Base-by-base conservation (phyloP, 805 yeast genomes). In the Suhomyces faveliae region DNA sequence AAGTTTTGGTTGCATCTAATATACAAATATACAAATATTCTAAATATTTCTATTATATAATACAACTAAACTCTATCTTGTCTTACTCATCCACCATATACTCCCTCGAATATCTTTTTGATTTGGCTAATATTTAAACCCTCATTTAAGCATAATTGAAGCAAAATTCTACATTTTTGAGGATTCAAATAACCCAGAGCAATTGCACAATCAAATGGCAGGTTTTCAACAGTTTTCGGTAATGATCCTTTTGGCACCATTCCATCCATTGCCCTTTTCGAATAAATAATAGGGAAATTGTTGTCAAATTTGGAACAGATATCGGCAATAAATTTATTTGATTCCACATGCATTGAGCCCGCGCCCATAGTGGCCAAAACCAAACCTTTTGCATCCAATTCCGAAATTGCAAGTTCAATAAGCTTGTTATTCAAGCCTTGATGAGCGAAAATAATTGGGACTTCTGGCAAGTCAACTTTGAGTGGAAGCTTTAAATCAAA, bases 321-420 rank as follows among this genome's bases (percentile, higher is more conserved):
- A 40, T 69, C 64, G 23, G 71, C 65, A 39, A 76, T 58, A n/a
- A 65, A 63, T 38, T 70, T 68, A 51, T 78, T 79, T 2, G 84
- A 78, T 12, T 59, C 65, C 4, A 74, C 78, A 21, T 81, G 72
- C 64, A 84, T 62, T 2, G 86, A 80, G 0, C 89, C 89, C 1
- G 89, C 87, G 30, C 89, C 89, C 76, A 83, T 78, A 2, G 87
- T 80, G 0, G 89, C 89, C 43, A 84, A 66, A 1, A 84, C 82
- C 12, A 84, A 59, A 5, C 88, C 89, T 38, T 73, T 70, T 21
- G 75, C 74, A 21, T 64, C 64, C 55, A 78, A 57, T 15, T 73
- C 70, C 24, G 73, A 72, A 7, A 78, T 71, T 0, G 79, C 74
- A 12, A 80, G 52, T 25, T 72, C 72, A 4, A 84, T 68, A 12